Evolutionary conservation across 176 grass and related monocot species (phyloP), one percentile per base, ranked within the genome.

Genomic region (Poa annua): DNA sequence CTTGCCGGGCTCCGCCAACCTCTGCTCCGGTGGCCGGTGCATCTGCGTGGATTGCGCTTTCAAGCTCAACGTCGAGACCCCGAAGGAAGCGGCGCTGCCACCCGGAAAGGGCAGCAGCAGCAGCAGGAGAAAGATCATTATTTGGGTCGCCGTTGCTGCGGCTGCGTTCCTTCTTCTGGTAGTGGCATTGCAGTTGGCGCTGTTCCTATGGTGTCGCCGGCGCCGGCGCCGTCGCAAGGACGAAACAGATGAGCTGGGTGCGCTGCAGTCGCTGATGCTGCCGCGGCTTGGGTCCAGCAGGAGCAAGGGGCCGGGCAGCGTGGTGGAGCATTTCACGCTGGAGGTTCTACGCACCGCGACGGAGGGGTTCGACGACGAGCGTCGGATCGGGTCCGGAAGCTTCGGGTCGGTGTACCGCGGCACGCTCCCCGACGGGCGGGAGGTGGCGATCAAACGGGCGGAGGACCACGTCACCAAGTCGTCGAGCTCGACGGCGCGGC

Each of bases 361-460:
- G 20, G 80, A 76, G 44, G 87, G 83, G 21, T 98, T 95, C 90
- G 78, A 91, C 55, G 90, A 92, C 44, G 78, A 49, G 4, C 81
- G 87, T 12, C 90, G 84, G 72, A 95, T 95, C 76, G 96, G 90
- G 2, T 88, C 90, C 0, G 96, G 92, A 19, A 95, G 96, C 90
- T 98, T 98, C 85, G 96, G 96, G 29, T 95, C 92, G 12, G 96
- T 98, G 73, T 95, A 95, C 83, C 92, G 78, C 16, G 96, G 92
- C 75, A 83, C 60, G 34, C 90, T 95, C 4, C 20, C 68, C 10
- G 91, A 91, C 66, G 88, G 88, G 7, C 88, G 92, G 21, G 90
- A 77, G 61, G 92, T 95, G 3, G 90, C 92, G 0, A 98, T 98
- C 77, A 98, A 98, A 71, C 88, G 90, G 3, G 92, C 96, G 4